phyloP scores from a whole-genome alignment of 148 eudicot species.

The Vaccinium vitisidaea region DNA sequence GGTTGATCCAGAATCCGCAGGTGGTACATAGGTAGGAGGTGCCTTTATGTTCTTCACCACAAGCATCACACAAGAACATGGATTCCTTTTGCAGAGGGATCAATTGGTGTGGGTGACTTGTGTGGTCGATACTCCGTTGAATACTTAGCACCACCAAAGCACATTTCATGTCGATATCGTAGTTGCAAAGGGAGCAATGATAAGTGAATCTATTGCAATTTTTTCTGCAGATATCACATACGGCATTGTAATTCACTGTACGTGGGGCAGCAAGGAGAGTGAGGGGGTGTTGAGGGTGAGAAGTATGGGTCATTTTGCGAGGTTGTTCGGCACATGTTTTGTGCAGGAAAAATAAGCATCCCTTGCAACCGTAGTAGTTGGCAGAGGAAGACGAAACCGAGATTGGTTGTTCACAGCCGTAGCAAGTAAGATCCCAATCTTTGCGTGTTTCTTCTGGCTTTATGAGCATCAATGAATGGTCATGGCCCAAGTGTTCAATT shows the following conservation, averaged over 20 bases:
- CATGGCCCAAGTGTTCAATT: too few relatives aligned
- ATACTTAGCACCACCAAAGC: too few relatives aligned
- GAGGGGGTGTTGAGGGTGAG: background rate
- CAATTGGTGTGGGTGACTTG: too few relatives aligned
- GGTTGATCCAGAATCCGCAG: background rate
- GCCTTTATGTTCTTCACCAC: too few relatives aligned
- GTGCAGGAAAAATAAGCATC: background rate
- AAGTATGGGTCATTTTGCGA: background rate
- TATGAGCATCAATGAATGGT: background rate
- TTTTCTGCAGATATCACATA: background rate
- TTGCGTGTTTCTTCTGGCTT: background rate
- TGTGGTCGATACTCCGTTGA: too few relatives aligned
- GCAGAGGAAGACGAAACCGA: background rate
- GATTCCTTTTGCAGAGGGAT: too few relatives aligned
- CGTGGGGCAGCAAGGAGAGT: too few relatives aligned
- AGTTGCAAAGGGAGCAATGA: background rate
- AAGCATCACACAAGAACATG: too few relatives aligned
- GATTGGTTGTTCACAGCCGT: background rate
- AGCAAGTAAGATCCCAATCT: background rate
- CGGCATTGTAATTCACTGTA: too few relatives aligned
- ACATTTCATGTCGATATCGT: too few relatives aligned
- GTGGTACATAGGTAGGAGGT: background rate
- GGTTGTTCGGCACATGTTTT: background rate
- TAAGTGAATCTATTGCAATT: background rate
- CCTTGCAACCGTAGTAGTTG: background rate